Evolutionary conservation across 805 yeast species (phyloP).

Genomic region (Saccharomycopsis amapae): DNA sequence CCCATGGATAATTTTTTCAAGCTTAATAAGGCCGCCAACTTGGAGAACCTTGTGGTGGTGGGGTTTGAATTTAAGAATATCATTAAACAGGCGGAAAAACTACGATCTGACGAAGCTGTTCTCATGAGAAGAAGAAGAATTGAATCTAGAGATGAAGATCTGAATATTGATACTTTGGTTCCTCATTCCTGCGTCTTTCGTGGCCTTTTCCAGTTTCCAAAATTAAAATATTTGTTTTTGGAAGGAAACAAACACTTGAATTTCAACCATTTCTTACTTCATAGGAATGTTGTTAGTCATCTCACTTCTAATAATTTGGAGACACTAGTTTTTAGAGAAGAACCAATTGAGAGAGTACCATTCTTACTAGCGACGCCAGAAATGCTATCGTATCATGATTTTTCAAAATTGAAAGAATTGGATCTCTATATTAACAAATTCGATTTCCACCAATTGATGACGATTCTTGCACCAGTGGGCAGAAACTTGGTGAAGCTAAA

Average conservation of each 20-base stretch:
- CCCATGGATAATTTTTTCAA: constrained; percentile 13
- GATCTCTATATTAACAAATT: constrained; percentile 8
- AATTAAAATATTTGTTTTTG: constrained; percentile 6
- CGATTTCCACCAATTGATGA: constrained; percentile 6
- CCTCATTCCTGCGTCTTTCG: not conserved
- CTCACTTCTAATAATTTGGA: not conserved
- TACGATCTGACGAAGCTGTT: not conserved
- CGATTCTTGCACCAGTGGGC: constrained; percentile 1
- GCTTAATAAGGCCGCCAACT: constrained; percentile 2
- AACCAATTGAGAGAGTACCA: not conserved
- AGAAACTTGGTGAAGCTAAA: constrained; percentile 1
- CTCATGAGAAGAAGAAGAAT: not conserved
- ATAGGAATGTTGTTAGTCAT: not conserved
- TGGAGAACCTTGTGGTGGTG: constrained; percentile 9
- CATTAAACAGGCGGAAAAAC: not conserved
- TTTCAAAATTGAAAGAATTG: not conserved
- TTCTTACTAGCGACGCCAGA: not conserved
- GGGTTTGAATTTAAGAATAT: constrained; percentile 11
- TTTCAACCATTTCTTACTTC: not conserved
- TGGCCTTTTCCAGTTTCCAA: constrained; percentile 8
- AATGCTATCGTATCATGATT: not conserved
- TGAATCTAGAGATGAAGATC: not conserved
- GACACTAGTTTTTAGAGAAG: constrained; percentile 1
- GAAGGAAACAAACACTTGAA: constrained; percentile 11
- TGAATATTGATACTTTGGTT: no score